These are phyloP conservation scores for Fagopyrum homotropicum DNA, from an alignment of 148 eudicot species.

Conservation along the genomic window DNA sequence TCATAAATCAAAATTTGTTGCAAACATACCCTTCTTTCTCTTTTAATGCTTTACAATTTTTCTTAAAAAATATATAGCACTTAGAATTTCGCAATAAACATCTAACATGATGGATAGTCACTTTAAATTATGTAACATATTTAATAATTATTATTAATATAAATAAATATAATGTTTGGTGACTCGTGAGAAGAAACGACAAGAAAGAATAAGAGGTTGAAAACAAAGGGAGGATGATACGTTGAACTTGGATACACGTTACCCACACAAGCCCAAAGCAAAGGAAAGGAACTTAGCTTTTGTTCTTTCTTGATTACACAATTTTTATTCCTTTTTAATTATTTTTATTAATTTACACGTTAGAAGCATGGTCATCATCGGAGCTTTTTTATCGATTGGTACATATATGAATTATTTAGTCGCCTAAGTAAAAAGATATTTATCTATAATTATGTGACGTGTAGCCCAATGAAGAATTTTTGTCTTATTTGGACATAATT, in stretches of 20 bases:
- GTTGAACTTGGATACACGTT: background rate
- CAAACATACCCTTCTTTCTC: too few relatives aligned
- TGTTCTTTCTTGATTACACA: background rate
- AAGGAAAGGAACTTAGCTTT: conserved; percentile 2
- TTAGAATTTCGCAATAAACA: too few relatives aligned
- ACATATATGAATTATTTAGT: background rate
- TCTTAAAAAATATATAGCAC: too few relatives aligned
- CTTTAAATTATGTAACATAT: too few relatives aligned
- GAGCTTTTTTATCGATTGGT: background rate
- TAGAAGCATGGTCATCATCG: conserved; percentile 11
- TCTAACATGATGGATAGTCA: too few relatives aligned
- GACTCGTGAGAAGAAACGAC: background rate
- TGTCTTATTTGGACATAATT: background rate
- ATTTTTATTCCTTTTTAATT: background rate
- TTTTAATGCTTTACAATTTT: too few relatives aligned
- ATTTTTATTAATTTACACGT: background rate
- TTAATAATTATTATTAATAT: too few relatives aligned
- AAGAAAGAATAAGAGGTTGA: background rate
- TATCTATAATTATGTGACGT: background rate
- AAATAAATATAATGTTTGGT: too few relatives aligned
- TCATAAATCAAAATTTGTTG: too few relatives aligned
- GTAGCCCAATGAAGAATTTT: background rate
- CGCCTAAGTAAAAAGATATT: background rate
- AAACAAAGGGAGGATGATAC: background rate
- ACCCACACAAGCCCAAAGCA: background rate